Conservation (phyloP, 306 rosid genomes). For the Glycyrrhiza uralensis region DNA sequence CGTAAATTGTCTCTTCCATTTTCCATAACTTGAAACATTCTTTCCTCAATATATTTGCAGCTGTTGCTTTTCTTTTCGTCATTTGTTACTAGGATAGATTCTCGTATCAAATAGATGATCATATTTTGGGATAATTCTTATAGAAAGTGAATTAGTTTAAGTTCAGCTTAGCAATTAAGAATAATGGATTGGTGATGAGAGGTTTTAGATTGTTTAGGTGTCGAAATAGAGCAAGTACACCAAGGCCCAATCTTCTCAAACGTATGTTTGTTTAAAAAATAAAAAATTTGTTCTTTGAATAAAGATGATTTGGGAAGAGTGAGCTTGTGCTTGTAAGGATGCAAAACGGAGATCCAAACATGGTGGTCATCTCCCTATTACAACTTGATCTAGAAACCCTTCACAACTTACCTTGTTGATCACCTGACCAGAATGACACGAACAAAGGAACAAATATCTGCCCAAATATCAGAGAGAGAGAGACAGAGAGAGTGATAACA, state of each 20-base stretch:
- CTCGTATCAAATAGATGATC: neutral
- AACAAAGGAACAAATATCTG: neutral
- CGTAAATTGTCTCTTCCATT: conserved; percentile 16
- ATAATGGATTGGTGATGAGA: neutral
- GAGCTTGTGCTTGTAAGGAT: too few relatives aligned
- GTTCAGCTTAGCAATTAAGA: neutral
- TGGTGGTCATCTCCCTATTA: neutral
- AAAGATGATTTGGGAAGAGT: too few relatives aligned
- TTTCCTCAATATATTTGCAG: conserved; percentile 24
- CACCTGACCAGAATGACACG: neutral
- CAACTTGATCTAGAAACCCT: neutral
- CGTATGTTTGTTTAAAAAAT: too few relatives aligned
- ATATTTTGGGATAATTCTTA: neutral
- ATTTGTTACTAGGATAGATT: neutral
- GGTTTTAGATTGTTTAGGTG: neutral
- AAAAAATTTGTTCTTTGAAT: too few relatives aligned
- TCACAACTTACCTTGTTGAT: neutral
- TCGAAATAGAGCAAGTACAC: neutral
- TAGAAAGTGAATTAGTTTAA: neutral
- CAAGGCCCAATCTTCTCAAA: neutral
- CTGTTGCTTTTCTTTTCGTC: neutral
- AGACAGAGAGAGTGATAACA: too few relatives aligned
- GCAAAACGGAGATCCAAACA: too few relatives aligned
- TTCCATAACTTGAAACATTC: neutral
- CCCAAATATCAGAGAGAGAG: too few relatives aligned